Base-by-base conservation (phyloP, 2,329 filamentous ascomycete genomes). In the Trichoderma citrinoviride region DNA sequence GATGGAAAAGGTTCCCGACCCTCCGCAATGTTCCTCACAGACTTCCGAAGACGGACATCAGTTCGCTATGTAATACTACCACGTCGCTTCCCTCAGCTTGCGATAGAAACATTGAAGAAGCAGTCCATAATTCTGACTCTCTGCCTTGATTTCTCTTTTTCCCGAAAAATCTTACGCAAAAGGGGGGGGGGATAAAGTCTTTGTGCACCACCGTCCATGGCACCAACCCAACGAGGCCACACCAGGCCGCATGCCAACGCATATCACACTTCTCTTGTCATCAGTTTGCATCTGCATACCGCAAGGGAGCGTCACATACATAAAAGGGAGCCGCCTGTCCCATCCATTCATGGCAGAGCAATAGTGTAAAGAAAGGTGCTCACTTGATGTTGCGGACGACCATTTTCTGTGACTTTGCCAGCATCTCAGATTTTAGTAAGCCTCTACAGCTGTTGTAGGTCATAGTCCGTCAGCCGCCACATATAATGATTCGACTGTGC, bases 401-500 rank as follows among this genome's bases (percentile, higher is more conserved):
- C 23, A 3, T n/a, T 33, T 43, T 40, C 25, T 15, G 25, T 12
- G 37, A 37, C 27, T 43, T 29, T 44, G 5, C 17, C 12, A 27
- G 37, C n/a, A 23, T 1, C 47, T 53, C 33, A 53, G 37, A 53
- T 44, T 53, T 61, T 44, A 44, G 47, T 29, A 19, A 29, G 49
- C 58, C 17, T 52, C 8, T n/a, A 21, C 19, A 50, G 57, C 33
- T 50, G 25, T 17, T 50, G 41, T 40, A 40, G 7, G 6, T 27
- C 21, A 12, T 21, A 19, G 46, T 19, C 47, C 23, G 37, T 61
- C 53, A 61, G 58, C 58, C 58, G 58, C 58, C 58, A 61, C 47
- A 23, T 17, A 19, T 37, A 5, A 5, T 10, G 12, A 5, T 1
- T 37, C 12, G 33, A 37, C 12, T 14, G 33, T 12, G 14, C 12